These are phyloP conservation scores for Diaporthe citri DNA, from an alignment of 2,329 filamentous ascomycete species.

Conservation along the genomic window DNA sequence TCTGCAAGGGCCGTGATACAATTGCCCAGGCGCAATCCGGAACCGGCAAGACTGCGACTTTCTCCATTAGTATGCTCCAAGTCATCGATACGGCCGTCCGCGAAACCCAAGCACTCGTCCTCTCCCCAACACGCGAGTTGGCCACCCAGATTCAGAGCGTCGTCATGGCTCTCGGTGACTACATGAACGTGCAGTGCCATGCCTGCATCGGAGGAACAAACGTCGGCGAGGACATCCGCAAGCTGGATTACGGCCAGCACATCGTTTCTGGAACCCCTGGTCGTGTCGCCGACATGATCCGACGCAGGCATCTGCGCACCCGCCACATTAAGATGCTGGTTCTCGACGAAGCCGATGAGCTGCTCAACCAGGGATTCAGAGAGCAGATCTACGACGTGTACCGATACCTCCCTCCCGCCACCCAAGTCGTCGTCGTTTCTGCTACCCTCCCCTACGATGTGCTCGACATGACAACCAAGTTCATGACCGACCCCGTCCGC, in stretches of 20 bases:
- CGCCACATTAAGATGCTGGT: conserved; percentile 99
- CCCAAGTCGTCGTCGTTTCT: conserved; percentile 97
- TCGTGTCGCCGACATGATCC: conserved; percentile 99
- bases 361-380: conserved; percentile 95
- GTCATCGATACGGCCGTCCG: conserved; percentile 97
- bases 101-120: conserved; percentile 97
- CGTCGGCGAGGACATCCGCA: conserved; percentile 98
- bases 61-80: conserved; percentile 99
- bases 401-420: conserved; percentile 97
- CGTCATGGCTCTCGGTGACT: conserved; percentile 97
- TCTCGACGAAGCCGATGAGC: conserved; percentile 99
- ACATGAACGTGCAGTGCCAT: conserved; percentile 99
- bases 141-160: conserved; percentile 99
- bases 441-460: conserved; percentile 99
- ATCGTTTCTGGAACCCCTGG: conserved; percentile 98
- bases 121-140: conserved; percentile 97
- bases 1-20: conserved; percentile 98
- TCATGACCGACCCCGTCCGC: conserved; percentile 99
- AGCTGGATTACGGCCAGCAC: conserved; percentile 94
- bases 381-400: conserved; percentile 99
- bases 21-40: conserved; percentile 98
- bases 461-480: conserved; percentile 99
- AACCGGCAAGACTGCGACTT: conserved; percentile 99
- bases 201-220: conserved; percentile 99
- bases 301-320: conserved; percentile 96